Base-by-base conservation (phyloP, 306 rosid genomes). In the Begonia masoniana region DNA sequence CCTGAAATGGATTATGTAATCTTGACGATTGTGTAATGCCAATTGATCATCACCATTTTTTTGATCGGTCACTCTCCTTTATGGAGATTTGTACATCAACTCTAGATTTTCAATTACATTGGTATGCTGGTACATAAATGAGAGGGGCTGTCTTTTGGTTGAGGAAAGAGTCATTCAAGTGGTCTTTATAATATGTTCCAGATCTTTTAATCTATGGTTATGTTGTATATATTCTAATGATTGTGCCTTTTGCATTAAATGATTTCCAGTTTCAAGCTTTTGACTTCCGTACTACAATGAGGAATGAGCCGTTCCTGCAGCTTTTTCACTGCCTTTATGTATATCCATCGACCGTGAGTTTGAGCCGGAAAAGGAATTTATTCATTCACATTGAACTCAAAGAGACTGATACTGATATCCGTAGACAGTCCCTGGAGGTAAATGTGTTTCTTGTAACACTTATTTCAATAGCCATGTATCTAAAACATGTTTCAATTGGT, bases 251-350 rank as follows among this genome's bases (percentile, higher is more conserved):
- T 50, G 61, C 63, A n/a, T 70, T 60, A 64, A 69, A 75, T 62
- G 55, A 64, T 66, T 68, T 78, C 55, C 85, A 91, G 99, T 86
- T 86, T 80, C 99, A 86, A 51, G 96, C 96, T 47, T 91, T 91
- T 31, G 99, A 91, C 92, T 91, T 91, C 81, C 96, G 99, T 68
- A 73, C 95, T 31, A 86, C 91, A 19, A 73, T 84, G 12, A 91
- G 96, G 72, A 91, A 91, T n/a, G 88, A 86, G 86, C 99, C 99
- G 24, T 91, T 85, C 78, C 72, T 78, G 84, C 96, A 91, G 84
- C 99, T 91, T 68, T 91, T 86, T 81, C 96, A 91, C 76, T 91
- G 89, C 60, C 86, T 91, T 21, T 91, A 81, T 70, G 88, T 83
- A 59, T 86, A 91, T 76, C 99, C 99, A 49, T 56, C 79, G 92